These are phyloP conservation scores for Talaromyces adpressus DNA, from an alignment of 495 filamentous ascomycete species.

Conservation along the genomic window DNA sequence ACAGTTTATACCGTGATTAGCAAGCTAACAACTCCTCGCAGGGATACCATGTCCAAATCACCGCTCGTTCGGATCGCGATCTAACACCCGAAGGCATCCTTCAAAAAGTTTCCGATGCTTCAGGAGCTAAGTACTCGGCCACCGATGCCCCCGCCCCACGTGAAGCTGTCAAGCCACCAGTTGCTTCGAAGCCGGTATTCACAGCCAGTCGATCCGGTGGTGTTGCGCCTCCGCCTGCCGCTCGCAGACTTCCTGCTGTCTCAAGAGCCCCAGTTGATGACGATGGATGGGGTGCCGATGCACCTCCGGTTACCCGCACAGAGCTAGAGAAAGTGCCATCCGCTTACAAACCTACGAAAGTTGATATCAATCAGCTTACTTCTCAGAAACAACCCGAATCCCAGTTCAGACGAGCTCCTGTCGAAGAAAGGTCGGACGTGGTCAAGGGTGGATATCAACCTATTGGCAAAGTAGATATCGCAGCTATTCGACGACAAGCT, in stretches of 20 bases:
- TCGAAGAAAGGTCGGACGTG: constrained; percentile 49
- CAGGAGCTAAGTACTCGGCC: constrained; percentile 86
- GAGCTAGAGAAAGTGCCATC: constrained; percentile 89
- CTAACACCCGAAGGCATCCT: constrained; percentile 81
- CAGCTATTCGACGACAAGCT: constrained; percentile 74
- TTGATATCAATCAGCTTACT: constrained; percentile 73
- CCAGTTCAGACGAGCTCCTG: constrained; percentile 33
- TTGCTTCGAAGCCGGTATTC: constrained; percentile 83
- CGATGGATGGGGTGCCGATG: constrained; percentile 96
- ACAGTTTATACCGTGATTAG: background rate
- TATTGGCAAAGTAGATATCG: constrained; percentile 93
- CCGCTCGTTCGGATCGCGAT: constrained; percentile 83
- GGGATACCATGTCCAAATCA: constrained; percentile 97
- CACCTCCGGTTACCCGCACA: constrained; percentile 76
- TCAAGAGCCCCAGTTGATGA: constrained; percentile 47
- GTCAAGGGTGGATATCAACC: constrained; percentile 92
- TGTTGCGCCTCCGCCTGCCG: constrained; percentile 56
- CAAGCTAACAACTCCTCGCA: constrained; percentile 17
- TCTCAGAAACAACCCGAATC: constrained; percentile 60
- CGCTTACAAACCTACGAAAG: constrained; percentile 89
- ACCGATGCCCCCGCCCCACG: constrained; percentile 42
- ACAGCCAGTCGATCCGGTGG: constrained; percentile 69
- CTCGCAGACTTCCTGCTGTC: constrained; percentile 32
- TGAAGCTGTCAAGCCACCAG: constrained; percentile 55
- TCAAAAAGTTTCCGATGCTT: constrained; percentile 92